Conservation (phyloP, 768 basidiomycete genomes). For the Boletellus sp. region DNA sequence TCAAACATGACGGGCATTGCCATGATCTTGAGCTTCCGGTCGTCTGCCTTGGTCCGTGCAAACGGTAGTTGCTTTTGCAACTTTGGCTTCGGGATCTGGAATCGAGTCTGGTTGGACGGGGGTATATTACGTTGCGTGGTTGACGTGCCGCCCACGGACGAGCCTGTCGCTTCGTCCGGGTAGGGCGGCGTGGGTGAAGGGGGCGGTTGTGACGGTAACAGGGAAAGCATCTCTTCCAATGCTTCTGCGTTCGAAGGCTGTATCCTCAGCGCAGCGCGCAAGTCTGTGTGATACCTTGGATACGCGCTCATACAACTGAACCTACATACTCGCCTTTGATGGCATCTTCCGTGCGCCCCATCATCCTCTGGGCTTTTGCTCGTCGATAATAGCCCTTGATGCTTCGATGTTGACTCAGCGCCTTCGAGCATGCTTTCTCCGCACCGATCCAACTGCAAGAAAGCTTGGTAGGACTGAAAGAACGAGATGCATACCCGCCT, state of each 20-base stretch:
- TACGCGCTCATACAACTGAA: no score
- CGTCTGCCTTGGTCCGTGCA: slow-evolving; percentile 46
- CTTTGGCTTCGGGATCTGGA: slow-evolving; percentile 41
- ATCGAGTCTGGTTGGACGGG: slow-evolving; percentile 25
- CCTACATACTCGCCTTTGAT: slow-evolving; percentile 44
- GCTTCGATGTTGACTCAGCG: slow-evolving; percentile 60
- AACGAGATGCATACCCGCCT: slow-evolving; percentile 25
- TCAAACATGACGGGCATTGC: slow-evolving; percentile 43
- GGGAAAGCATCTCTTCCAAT: slow-evolving; percentile 47
- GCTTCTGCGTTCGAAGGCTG: slow-evolving; percentile 68
- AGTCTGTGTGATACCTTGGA: slow-evolving; percentile 38
- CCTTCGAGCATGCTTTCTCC: slow-evolving; percentile 64
- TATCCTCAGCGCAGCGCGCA: slow-evolving; percentile 55
- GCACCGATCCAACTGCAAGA: slow-evolving; percentile 63
- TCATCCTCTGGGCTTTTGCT: slow-evolving; percentile 62
- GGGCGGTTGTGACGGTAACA: slow-evolving; percentile 28
- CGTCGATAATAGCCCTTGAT: slow-evolving; percentile 70
- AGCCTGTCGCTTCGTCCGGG: slow-evolving; percentile 26
- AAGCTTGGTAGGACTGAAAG: slow-evolving; percentile 13
- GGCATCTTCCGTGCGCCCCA: slow-evolving; percentile 53
- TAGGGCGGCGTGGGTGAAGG: slow-evolving; percentile 6
- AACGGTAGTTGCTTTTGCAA: slow-evolving; percentile 51
- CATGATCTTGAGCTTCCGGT: slow-evolving; percentile 50
- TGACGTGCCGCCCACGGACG: slow-evolving; percentile 25
- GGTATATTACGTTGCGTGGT: slow-evolving; percentile 6